A percentile compares a stretch with the other conserved stretches of the same genome.
Evolutionary conservation across 345 rosid species (phyloP).

Genomic region (Iberis pinnata): DNA sequence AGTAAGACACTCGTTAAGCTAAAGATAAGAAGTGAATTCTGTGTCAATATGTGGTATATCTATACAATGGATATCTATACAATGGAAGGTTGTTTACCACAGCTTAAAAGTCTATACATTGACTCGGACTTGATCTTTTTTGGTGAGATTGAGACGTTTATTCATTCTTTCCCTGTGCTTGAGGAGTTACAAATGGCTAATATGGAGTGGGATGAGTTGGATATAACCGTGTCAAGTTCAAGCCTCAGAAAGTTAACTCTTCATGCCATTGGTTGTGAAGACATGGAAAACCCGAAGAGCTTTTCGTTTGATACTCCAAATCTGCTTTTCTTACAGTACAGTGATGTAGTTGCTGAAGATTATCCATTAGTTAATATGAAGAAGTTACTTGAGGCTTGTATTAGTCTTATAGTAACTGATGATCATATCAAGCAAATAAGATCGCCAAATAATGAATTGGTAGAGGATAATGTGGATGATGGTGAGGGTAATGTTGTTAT

Average conservation of each 20-base stretch:
- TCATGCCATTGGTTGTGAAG: neutral
- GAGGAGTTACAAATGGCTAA: neutral
- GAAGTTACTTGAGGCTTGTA: neutral
- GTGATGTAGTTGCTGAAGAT: neutral
- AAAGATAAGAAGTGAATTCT: neutral
- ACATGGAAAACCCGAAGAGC: neutral
- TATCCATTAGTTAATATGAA: neutral
- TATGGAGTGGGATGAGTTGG: neutral
- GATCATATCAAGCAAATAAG: neutral
- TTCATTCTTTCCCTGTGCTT: slow-evolving; percentile 4
- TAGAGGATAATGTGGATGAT: neutral
- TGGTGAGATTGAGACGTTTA: neutral
- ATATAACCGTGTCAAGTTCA: neutral
- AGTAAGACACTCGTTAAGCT: neutral
- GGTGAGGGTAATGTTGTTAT: too few relatives aligned
- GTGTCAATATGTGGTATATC: neutral
- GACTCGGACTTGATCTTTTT: neutral
- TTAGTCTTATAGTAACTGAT: neutral
- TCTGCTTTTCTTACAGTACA: neutral
- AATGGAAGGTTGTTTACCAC: slow-evolving; percentile 3
- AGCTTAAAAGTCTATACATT: slow-evolving; percentile 1
- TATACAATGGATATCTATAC: too few relatives aligned
- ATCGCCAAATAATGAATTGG: neutral
- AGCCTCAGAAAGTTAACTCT: neutral
- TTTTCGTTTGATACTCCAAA: neutral